A percentile compares a stretch with the other conserved stretches of the same genome.
Conservation (phyloP, 1,139 yeast species). For the Hanseniaspora uvarum region DNA sequence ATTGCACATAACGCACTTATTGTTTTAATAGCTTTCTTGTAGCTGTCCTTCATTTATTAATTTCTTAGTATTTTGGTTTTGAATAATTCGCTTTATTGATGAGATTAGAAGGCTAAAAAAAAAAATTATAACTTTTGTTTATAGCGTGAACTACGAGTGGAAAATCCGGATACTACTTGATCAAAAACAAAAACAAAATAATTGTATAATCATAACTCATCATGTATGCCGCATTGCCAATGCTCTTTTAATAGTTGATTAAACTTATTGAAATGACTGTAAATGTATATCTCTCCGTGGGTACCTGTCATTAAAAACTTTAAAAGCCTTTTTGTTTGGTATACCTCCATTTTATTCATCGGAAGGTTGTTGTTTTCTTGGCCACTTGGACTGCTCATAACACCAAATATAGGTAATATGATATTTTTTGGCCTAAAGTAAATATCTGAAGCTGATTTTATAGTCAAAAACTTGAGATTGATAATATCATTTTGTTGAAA, state of each 20-base stretch:
- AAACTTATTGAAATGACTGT: not conserved
- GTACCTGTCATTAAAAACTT: not conserved
- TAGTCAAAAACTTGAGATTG: not conserved
- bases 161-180: no score
- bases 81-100: not conserved
- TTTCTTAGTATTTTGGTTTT: not conserved
- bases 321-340: not conserved
- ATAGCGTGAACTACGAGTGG: no score
- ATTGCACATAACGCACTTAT: slow-evolving; percentile 6
- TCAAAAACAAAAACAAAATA: no score
- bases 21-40: not conserved
- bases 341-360: not conserved
- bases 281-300: not conserved
- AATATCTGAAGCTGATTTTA: not conserved
- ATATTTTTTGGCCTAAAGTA: not conserved
- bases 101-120: not conserved
- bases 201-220: not conserved
- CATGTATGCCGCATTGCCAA: not conserved
- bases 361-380: not conserved
- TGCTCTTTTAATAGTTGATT: not conserved
- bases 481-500: not conserved
- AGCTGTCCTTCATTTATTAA: not conserved
- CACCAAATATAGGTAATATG: not conserved
- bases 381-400: not conserved
- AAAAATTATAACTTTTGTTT: no score